Evolutionary conservation across 805 yeast genomes (phyloP).

Genomic region (Helenozyma rhizophorensis): DNA sequence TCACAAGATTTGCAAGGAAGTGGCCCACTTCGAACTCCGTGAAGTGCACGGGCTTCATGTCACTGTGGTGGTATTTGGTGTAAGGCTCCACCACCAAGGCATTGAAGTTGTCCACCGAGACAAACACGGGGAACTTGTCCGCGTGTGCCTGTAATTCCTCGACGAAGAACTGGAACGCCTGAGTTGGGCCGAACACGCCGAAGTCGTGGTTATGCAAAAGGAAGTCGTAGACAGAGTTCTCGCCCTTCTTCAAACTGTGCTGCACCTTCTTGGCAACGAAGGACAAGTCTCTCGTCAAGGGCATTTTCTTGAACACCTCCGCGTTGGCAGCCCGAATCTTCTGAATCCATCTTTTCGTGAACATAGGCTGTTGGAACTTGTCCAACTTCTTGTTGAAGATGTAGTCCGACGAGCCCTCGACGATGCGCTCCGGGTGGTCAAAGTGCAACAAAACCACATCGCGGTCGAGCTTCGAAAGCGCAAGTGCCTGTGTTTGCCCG

Average conservation of each 20-base stretch:
- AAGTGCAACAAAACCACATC: constrained; percentile 56
- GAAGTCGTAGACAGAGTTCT: constrained; percentile 24
- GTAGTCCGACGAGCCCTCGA: constrained; percentile 74
- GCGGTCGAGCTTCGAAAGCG: constrained; percentile 26
- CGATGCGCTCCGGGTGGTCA: constrained; percentile 54
- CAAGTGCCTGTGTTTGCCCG: constrained; percentile 64
- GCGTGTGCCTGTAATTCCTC: constrained; percentile 51
- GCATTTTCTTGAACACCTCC: constrained; percentile 28
- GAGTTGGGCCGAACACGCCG: constrained; percentile 35
- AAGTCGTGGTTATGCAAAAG: constrained; percentile 35
- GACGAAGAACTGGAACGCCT: constrained; percentile 50
- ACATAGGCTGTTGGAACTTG: constrained; percentile 76
- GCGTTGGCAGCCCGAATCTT: constrained; percentile 38
- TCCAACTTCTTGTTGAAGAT: constrained; percentile 45
- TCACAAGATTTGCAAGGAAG: constrained; percentile 47
- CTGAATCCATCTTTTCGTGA: constrained; percentile 53
- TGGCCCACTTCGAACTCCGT: constrained; percentile 61
- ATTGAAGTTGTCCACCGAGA: constrained; percentile 74
- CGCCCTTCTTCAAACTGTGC: constrained; percentile 28
- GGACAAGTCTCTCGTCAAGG: constrained; percentile 30
- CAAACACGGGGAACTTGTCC: constrained; percentile 48
- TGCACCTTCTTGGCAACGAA: constrained; percentile 31
- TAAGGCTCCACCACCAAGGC: constrained; percentile 50
- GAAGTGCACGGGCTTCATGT: constrained; percentile 53
- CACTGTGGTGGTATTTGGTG: constrained; percentile 57